phyloP scores from a whole-genome alignment of 345 rosid genomes.

The Hypericum perforatum region DNA sequence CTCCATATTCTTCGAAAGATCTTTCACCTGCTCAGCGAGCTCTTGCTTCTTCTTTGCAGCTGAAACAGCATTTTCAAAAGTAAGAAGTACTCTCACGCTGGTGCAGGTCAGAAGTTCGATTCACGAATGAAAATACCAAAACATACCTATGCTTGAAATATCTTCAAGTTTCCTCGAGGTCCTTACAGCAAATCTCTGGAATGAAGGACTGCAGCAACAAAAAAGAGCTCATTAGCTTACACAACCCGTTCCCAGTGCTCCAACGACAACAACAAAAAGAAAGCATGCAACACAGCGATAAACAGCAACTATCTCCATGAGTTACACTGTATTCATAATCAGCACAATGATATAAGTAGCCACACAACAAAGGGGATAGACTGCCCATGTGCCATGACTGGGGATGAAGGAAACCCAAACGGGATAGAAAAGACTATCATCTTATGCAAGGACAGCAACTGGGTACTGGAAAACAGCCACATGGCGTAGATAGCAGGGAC shows the following conservation, averaged over 20 bases:
- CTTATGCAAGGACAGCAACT: no score
- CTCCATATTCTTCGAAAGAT: constrained; percentile 5
- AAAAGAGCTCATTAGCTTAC: neutral
- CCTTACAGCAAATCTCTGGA: constrained; percentile 88
- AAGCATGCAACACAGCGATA: neutral
- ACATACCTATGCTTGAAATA: constrained; percentile 43
- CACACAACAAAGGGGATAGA: no score
- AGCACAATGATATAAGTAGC: no score
- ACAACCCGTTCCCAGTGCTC: neutral
- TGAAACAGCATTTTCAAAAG: constrained; percentile 10
- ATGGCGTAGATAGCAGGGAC: no score
- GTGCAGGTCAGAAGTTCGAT: neutral
- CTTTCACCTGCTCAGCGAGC: constrained; percentile 49
- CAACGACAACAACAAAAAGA: neutral
- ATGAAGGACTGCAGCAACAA: constrained; percentile 43
- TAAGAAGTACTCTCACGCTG: no score
- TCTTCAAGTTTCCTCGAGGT: constrained; percentile 63
- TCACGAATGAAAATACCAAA: neutral
- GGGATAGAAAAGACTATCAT: no score
- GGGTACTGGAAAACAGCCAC: no score
- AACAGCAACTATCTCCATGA: neutral
- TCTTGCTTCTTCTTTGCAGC: constrained; percentile 49
- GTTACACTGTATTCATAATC: no score
- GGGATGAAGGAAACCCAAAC: no score
- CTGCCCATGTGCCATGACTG: no score